Evolutionary conservation across 257 asterid species (phyloP), one percentile per base, ranked within the genome.

Genomic region (Nicotiana noctiflora): DNA sequence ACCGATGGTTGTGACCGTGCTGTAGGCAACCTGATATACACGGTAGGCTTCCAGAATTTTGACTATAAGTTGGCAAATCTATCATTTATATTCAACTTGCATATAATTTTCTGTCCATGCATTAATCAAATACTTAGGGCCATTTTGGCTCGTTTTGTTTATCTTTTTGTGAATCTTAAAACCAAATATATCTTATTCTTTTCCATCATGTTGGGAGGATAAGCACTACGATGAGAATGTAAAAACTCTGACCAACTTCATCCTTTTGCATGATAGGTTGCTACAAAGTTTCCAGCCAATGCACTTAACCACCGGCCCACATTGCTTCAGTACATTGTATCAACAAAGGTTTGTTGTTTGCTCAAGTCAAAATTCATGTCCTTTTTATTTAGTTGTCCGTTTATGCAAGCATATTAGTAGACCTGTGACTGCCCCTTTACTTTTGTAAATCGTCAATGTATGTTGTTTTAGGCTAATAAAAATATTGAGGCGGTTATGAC

Each of bases 231-330:
- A 46, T 0, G 13, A 23, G 77, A 23, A 27, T 60, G 70, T 52
- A 44, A 81, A 59, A 13, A 5, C 76, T 34, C 17, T 76, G 65
- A 46, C 37, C 27, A 31, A 8, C 80, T 56, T 63, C 81, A 76
- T 76, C 18, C 79, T 84, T 70, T 14, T 72, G 60, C 4, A 25
- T 72, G 59, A 23, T 85, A 95, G 97, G 97, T 93, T 82, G 97
- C 97, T 57, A 93, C 98, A 3, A 92, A 92, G 78, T 93, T 88
- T 83, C 98, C 98, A 5, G 57, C 96, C 34, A 92, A 91, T 89
- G 94, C 96, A 81, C 94, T 95, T 52, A 90, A 86, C 52, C 98
- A 95, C 83, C 92, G 97, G 6, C 97, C 97, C 67, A 84, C 86
- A 8, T 81, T 95, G 91, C 93, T 91, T 60, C 86, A 92, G 76